Conservation (phyloP, 768 basidiomycete genomes). For the Boletus rubroflammeus region DNA sequence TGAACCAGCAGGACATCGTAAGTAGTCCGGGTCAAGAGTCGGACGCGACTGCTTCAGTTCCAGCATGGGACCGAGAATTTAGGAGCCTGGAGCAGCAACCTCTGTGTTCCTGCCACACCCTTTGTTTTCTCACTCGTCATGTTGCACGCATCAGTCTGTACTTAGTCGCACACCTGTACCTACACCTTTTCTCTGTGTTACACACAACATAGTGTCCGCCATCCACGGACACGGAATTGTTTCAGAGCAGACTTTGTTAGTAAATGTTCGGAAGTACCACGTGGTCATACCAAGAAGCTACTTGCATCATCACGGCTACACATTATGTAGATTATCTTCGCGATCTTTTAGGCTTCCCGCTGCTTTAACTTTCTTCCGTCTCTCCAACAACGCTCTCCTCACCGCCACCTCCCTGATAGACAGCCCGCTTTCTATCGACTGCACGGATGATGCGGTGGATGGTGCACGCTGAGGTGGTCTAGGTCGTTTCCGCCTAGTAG, state of each 20-base stretch:
- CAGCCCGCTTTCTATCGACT: conserved; percentile 21
- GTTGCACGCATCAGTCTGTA: too few species aligned
- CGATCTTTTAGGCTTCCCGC: not conserved
- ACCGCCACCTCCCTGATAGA: conserved; percentile 23
- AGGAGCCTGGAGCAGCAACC: too few species aligned
- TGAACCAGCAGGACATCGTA: too few species aligned
- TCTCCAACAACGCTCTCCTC: conserved; percentile 25
- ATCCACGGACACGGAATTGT: not conserved
- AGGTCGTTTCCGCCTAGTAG: conserved; percentile 18
- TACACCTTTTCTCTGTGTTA: too few species aligned
- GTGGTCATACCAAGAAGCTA: not conserved
- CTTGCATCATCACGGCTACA: not conserved
- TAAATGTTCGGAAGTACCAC: not conserved
- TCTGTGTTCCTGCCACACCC: too few species aligned
- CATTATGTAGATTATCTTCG: not conserved
- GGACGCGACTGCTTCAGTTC: not conserved
- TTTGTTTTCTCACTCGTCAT: too few species aligned
- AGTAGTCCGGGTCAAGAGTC: not conserved
- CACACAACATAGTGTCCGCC: not conserved
- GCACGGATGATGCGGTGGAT: conserved; percentile 27
- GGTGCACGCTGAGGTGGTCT: conserved; percentile 16
- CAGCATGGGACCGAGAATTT: too few species aligned
- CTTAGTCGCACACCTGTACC: too few species aligned
- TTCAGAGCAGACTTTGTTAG: not conserved
- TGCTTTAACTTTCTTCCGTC: conserved; percentile 22